These are phyloP conservation scores for Aspergillus luchuensis DNA, from an alignment of 2,329 filamentous ascomycete species.

Conservation along the genomic window DNA sequence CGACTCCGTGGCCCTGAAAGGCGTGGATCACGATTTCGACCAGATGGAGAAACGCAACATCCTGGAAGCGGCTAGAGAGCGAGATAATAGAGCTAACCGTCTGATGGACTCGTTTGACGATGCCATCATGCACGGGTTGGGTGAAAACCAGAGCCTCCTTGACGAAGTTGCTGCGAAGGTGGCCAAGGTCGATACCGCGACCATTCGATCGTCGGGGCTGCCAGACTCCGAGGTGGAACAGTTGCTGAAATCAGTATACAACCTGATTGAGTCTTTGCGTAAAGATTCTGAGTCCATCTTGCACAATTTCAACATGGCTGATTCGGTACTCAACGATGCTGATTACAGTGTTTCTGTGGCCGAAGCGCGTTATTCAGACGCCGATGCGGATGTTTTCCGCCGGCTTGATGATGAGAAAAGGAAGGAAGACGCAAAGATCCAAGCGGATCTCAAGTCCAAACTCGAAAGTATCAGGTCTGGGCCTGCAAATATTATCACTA, in stretches of 20 bases:
- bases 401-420: conserved; percentile 50
- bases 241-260: conserved; percentile 42
- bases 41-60: conserved; percentile 54
- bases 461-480: conserved; percentile 45
- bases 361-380: conserved; percentile 51
- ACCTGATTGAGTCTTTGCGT: conserved; percentile 44
- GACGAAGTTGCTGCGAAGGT: conserved; percentile 51
- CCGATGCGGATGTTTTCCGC: conserved; percentile 44
- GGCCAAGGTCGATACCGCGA: conserved; percentile 38
- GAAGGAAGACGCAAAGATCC: conserved; percentile 52
- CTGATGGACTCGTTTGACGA: conserved; percentile 56
- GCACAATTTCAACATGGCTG: conserved; percentile 50
- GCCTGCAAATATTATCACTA: conserved; percentile 39
- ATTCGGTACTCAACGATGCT: conserved; percentile 54
- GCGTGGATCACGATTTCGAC: conserved; percentile 52
- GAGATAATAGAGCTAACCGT: conserved; percentile 52
- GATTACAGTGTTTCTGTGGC: conserved; percentile 58
- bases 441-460: conserved; percentile 45
- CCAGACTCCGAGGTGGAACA: conserved; percentile 39
- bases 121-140: conserved; percentile 53
- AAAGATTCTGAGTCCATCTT: conserved; percentile 51
- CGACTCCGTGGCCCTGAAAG: conserved; percentile 54
- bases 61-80: conserved; percentile 52
- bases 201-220: conserved; percentile 36
- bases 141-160: conserved; percentile 54